Evolutionary conservation across 176 grass and related monocot genomes (phyloP).

Genomic region (Rhipidocladum racemiflorum): DNA sequence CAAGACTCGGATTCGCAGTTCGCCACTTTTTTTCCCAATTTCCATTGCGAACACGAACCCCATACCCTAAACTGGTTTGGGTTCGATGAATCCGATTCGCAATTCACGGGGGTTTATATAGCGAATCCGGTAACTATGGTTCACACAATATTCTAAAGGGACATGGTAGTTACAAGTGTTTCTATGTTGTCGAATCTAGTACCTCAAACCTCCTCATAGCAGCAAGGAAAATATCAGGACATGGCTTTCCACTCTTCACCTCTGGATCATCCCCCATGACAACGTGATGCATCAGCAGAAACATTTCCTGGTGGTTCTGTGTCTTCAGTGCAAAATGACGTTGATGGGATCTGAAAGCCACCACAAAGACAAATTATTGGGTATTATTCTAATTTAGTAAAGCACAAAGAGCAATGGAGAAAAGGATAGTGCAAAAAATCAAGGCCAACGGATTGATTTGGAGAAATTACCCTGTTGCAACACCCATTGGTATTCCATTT

Average conservation of each 20-base stretch:
- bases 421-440: background rate
- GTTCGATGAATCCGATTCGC: too few relatives aligned
- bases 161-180: background rate
- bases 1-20: too few relatives aligned
- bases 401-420: background rate
- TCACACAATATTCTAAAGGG: background rate
- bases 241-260: slow-evolving; percentile 85
- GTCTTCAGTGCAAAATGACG: slow-evolving; percentile 85
- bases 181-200: background rate
- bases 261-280: slow-evolving; percentile 88
- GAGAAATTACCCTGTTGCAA: slow-evolving; percentile 71
- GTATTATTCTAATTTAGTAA: slow-evolving; percentile 5
- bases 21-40: too few relatives aligned
- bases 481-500: slow-evolving; percentile 70
- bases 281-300: slow-evolving; percentile 78
- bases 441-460: background rate
- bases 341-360: slow-evolving; percentile 62
- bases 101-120: too few relatives aligned
- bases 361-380: background rate
- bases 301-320: slow-evolving; percentile 80
- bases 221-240: slow-evolving; percentile 91
- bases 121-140: too few relatives aligned
- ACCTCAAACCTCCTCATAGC: slow-evolving; percentile 81
- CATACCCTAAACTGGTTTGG: too few relatives aligned
- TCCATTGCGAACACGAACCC: too few relatives aligned